A percentile compares a stretch with the other conserved stretches of the same genome.
Evolutionary conservation across 768 basidiomycete species (phyloP).

Genomic region (Infundibulicybe gibba): DNA sequence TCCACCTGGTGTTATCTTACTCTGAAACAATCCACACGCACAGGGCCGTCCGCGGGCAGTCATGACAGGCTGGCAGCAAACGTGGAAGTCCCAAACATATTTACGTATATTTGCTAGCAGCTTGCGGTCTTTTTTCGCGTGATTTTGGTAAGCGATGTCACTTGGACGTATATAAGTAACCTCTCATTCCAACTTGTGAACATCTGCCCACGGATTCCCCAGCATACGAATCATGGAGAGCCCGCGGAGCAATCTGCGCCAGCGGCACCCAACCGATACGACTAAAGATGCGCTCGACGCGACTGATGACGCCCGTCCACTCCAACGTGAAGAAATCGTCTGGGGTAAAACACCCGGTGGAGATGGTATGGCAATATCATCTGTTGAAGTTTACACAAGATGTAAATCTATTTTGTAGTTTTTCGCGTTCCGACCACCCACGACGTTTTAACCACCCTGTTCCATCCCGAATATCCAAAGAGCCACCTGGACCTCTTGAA

Average conservation of each 20-base stretch:
- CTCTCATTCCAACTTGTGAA: no score
- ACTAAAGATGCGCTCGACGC: conserved; percentile 5
- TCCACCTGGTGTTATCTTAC: no score
- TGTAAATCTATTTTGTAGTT: conserved; percentile 40
- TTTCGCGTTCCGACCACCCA: conserved; percentile 93
- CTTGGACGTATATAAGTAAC: no score
- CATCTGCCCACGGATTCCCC: no score
- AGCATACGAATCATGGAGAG: no score
- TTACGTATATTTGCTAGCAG: no score
- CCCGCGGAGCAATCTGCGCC: conserved; percentile 27
- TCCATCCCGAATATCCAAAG: conserved; percentile 80
- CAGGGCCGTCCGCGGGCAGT: no score
- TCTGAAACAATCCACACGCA: no score
- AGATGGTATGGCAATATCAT: conserved; percentile 53
- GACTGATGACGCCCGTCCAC: conserved; percentile 6
- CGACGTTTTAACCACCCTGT: conserved; percentile 82
- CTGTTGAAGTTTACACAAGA: conserved; percentile 1
- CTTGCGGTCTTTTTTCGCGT: no score
- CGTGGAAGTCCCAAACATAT: no score
- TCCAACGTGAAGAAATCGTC: conserved; percentile 54
- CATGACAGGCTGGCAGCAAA: no score
- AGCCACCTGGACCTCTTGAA: conserved; percentile 88
- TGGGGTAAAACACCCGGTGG: conserved; percentile 87
- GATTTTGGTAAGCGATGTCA: no score
- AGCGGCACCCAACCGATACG: conserved; percentile 17